These are phyloP conservation scores for Zygnema circumcarinatum DNA, from an alignment of 139 green algal species.

Conservation along the genomic window DNA sequence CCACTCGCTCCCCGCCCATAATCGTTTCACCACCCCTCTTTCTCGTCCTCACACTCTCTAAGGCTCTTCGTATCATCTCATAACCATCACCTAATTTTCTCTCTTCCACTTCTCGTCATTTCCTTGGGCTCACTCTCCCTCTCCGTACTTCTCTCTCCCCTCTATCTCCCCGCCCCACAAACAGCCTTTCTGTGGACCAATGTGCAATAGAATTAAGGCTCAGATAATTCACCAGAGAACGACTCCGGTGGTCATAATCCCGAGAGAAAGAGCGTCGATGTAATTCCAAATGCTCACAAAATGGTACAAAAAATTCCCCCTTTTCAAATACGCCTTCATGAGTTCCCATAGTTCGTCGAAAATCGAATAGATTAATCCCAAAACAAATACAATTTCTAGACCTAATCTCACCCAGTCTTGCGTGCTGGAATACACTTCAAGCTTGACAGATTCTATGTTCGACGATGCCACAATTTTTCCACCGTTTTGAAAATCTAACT, in stretches of 20 bases:
- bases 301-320: slow-evolving; percentile 56
- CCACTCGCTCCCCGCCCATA: too few relatives aligned
- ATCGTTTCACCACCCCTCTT: too few relatives aligned
- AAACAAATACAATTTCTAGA: slow-evolving; percentile 74
- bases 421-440: not conserved
- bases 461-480: slow-evolving; percentile 68
- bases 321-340: not conserved
- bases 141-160: too few relatives aligned
- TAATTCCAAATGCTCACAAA: slow-evolving; percentile 74
- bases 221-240: slow-evolving; percentile 59
- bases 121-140: too few relatives aligned
- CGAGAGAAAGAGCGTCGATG: slow-evolving; percentile 75
- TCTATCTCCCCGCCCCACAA: too few relatives aligned
- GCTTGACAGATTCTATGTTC: not conserved
- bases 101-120: too few relatives aligned
- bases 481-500: slow-evolving; percentile 53
- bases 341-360: slow-evolving; percentile 25
- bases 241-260: slow-evolving; percentile 69
- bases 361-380: slow-evolving; percentile 65
- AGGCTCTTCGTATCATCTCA: too few relatives aligned
- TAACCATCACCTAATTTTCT: too few relatives aligned
- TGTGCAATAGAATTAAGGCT: not conserved
- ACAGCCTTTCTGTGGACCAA: too few relatives aligned
- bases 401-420: slow-evolving; percentile 59
- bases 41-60: too few relatives aligned